Evolutionary conservation across 2,329 filamentous ascomycete species (phyloP).

Genomic region (Penicillium sp.): DNA sequence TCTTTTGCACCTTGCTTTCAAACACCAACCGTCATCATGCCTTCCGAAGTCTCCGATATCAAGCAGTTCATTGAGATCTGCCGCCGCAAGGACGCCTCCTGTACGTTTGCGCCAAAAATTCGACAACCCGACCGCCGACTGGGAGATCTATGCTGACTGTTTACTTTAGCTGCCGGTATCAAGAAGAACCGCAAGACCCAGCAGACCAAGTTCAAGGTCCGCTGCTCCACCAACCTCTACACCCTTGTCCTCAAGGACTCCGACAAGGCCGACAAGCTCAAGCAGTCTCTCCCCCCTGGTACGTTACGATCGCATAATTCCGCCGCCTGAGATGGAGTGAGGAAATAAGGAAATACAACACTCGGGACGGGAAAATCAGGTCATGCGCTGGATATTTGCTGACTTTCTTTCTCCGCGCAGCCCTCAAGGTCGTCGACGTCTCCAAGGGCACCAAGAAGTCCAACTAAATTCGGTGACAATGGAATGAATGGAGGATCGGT

Average conservation of each 20-base stretch:
- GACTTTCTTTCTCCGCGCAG: constrained; percentile 30
- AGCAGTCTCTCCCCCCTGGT: constrained; percentile 98
- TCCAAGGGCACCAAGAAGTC: constrained; percentile 51
- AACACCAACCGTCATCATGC: constrained; percentile 70
- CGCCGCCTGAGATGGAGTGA: background rate
- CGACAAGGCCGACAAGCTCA: constrained; percentile 99
- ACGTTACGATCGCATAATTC: constrained; percentile 49
- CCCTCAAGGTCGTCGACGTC: constrained; percentile 49
- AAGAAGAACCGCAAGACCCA: constrained; percentile 91
- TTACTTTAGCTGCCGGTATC: constrained; percentile 74
- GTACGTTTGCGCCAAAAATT: constrained; percentile 66
- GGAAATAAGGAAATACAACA: background rate
- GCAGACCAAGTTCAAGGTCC: constrained; percentile 99
- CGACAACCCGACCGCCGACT: constrained; percentile 2
- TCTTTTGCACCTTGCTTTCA: constrained; percentile 22
- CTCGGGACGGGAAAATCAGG: background rate
- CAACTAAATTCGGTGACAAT: constrained; percentile 39
- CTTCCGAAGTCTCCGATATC: constrained; percentile 97
- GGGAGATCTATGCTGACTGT: constrained; percentile 17
- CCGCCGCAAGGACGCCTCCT: constrained; percentile 98
- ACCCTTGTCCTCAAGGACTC: constrained; percentile 97
- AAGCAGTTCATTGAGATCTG: constrained; percentile 99
- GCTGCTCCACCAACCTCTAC: constrained; percentile 95
- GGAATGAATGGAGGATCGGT: constrained; percentile 30
- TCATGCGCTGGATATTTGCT: constrained; percentile 13